Conservation (phyloP, 345 rosid genomes). For the Mallotus nudiflorus region DNA sequence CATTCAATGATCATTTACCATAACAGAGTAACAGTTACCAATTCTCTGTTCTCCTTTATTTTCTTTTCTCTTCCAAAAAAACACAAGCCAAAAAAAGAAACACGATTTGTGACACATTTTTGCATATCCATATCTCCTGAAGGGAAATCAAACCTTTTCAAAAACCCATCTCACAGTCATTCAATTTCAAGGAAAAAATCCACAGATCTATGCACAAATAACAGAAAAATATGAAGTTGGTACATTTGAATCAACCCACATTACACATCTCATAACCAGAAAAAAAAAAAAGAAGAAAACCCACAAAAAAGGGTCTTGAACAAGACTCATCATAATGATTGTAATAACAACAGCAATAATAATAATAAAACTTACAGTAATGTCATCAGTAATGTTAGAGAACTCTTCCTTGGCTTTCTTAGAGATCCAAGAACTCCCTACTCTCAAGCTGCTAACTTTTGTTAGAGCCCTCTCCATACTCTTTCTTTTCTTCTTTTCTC, state of each 20-base stretch:
- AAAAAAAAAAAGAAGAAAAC: not conserved
- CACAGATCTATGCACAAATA: constrained; percentile 21
- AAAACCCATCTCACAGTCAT: constrained; percentile 20
- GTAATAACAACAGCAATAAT: constrained; percentile 3
- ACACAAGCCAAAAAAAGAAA: not conserved
- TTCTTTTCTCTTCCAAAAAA: not conserved
- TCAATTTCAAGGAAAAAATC: constrained; percentile 5
- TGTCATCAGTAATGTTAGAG: constrained; percentile 75
- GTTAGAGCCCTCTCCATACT: constrained; percentile 91
- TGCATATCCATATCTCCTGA: not conserved
- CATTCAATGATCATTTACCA: not conserved
- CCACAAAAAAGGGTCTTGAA: no score
- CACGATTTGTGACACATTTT: not conserved
- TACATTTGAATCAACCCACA: constrained; percentile 30
- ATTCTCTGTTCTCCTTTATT: not conserved
- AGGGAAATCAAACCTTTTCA: not conserved
- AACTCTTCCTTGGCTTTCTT: constrained; percentile 92
- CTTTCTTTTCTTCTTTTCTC: constrained; percentile 10
- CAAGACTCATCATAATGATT: no score
- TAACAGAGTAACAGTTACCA: not conserved
- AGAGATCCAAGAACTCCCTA: constrained; percentile 83
- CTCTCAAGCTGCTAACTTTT: constrained; percentile 82
- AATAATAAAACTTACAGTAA: constrained; percentile 48
- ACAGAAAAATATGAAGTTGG: constrained; percentile 10
- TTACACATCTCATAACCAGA: constrained; percentile 23